phyloP scores from a whole-genome alignment of 192 early-diverging fungal species.

The Coemansia sp. region DNA sequence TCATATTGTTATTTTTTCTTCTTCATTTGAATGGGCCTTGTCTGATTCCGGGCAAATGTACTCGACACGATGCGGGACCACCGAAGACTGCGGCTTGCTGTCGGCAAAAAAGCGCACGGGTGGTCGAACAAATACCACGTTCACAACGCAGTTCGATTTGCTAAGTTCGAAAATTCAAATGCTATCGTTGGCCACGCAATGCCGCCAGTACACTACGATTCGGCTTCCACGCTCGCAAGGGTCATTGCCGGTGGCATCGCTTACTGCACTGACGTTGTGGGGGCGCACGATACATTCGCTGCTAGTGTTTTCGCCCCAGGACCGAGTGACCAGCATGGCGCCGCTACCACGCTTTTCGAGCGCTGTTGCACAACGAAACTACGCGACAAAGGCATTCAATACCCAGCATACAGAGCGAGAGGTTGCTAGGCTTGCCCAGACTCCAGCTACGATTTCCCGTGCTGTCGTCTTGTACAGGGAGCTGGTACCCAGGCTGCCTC shows the following conservation, averaged over 20 bases:
- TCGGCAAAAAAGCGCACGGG: conserved; percentile 8
- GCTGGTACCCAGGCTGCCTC: conserved; percentile 3
- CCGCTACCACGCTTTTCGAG: conserved; percentile 17
- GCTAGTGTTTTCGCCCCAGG: conserved; percentile 32
- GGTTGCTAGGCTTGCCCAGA: conserved; percentile 19
- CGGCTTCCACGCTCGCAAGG: conserved; percentile 28
- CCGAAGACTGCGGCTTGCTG: not conserved
- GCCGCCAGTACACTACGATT: conserved; percentile 30
- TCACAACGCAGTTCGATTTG: conserved; percentile 14
- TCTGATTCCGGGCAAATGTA: no score
- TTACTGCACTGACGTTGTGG: conserved; percentile 39
- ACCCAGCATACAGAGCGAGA: conserved; percentile 6
- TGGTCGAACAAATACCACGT: conserved; percentile 15
- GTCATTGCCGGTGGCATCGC: conserved; percentile 25
- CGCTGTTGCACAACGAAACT: not conserved
- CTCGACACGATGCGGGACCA: no score
- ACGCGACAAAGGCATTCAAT: not conserved
- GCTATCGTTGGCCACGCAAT: conserved; percentile 33
- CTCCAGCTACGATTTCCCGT: conserved; percentile 13
- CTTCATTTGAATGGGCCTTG: conserved; percentile 5
- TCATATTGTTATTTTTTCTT: not conserved
- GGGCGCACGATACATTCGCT: conserved; percentile 38
- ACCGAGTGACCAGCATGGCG: conserved; percentile 32
- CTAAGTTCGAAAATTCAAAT: conserved; percentile 40
- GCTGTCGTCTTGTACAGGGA: conserved; percentile 30